Base-by-base conservation (phyloP, 139 green algal genomes). In the Coelastrella sp. region DNA sequence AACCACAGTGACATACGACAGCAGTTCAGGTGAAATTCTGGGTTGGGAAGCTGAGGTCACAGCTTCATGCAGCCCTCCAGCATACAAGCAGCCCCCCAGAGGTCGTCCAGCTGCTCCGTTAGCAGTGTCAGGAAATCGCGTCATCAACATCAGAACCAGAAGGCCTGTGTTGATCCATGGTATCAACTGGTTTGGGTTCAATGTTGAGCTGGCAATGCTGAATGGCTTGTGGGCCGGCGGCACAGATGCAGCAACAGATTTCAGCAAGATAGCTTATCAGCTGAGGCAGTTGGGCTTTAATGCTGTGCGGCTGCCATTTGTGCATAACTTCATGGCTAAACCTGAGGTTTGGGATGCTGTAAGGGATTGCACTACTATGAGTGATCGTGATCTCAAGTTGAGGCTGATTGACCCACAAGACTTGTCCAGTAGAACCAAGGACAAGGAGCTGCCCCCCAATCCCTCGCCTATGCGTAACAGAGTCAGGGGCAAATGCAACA, bases 201-300 rank as follows among this genome's bases (percentile, higher is more conserved):
- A 87, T 30, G 57, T 75, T 17, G 53, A 37, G 5, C 80, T 82
- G 51, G 69, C 51, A 5, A 76, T 87, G 53, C 35, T 87, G 27
- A 73, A 87, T 43, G 81, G 69, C 81, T 50, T 87, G 69, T 87
- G 81, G 81, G 69, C 60, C n/a, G 69, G 69, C n/a, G 68, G 81
- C n/a, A 62, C 6, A 30, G 81, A 81, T 32, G 40, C 38, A 30
- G 40, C 81, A 50, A 82, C 68, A n/a, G 81, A 87, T 69, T 81
- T 87, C 34, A 38, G n/a, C 69, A 77, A 75, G 23, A 81, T 87
- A 25, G 51, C 69, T 27, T 87, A 82, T 35, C 51, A 81, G 17
- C 27, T 87, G 2, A 50, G 38, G 15, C 37, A 79, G 53, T 53
- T 87, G 25, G 81, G 81, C 17, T 87, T 57, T 69, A 87, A 87